phyloP scores from a whole-genome alignment of 2,329 filamentous ascomycete species.

The Apiospora saccharicola region DNA sequence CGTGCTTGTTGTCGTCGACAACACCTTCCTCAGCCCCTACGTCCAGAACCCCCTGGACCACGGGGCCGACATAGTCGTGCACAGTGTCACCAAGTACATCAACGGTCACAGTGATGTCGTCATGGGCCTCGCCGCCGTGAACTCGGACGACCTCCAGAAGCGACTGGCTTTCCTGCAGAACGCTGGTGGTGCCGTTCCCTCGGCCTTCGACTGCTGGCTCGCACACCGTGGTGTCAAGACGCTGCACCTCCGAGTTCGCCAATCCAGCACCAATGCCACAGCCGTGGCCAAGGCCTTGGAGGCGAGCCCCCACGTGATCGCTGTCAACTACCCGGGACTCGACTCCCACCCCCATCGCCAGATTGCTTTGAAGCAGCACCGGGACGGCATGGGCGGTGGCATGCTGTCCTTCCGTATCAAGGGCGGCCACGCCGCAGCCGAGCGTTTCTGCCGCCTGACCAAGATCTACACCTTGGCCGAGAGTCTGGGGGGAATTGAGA shows the following conservation, averaged over 20 bases:
- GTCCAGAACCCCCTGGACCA: slow-evolving; percentile 95
- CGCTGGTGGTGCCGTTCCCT: slow-evolving; percentile 94
- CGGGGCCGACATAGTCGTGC: slow-evolving; percentile 95
- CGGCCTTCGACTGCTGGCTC: slow-evolving; percentile 96
- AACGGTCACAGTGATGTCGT: slow-evolving; percentile 97
- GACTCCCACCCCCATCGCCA: slow-evolving; percentile 85
- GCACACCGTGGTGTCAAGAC: slow-evolving; percentile 97
- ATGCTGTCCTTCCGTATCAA: slow-evolving; percentile 97
- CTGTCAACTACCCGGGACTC: slow-evolving; percentile 95
- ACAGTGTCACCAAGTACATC: slow-evolving; percentile 99
- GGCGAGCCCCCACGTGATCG: slow-evolving; percentile 79
- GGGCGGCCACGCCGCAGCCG: slow-evolving; percentile 84
- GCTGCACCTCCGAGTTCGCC: slow-evolving; percentile 87
- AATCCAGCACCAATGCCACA: slow-evolving; percentile 83
- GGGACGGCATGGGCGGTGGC: slow-evolving; percentile 91
- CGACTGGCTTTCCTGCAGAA: slow-evolving; percentile 93
- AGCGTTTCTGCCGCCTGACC: slow-evolving; percentile 90
- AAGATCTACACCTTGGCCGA: slow-evolving; percentile 94
- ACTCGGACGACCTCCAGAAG: slow-evolving; percentile 78
- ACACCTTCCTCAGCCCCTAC: slow-evolving; percentile 97
- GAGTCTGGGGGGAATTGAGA: slow-evolving; percentile 90
- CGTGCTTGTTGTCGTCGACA: slow-evolving; percentile 97
- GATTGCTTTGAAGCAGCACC: slow-evolving; percentile 90
- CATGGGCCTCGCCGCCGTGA: slow-evolving; percentile 97
- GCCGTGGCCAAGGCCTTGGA: slow-evolving; percentile 80